Percentiles rank a stretch among this genome's conserved stretches.
Evolutionary conservation across 1,139 yeast species (phyloP).

Genomic region (Geotrichum macrosporum): DNA sequence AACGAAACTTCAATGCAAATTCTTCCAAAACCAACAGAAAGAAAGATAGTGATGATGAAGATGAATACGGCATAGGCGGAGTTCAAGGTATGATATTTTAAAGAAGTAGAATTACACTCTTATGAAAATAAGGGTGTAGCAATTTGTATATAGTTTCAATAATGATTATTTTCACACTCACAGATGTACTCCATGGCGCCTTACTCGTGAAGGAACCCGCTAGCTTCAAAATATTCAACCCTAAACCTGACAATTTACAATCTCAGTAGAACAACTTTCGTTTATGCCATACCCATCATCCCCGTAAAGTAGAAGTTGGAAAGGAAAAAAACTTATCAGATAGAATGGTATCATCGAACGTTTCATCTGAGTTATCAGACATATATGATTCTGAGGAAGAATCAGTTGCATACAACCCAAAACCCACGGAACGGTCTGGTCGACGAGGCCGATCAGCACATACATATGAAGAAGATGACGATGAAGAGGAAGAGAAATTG

Average conservation of each 20-base stretch:
- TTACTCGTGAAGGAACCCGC: too few species aligned
- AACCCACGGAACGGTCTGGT: slow-evolving; percentile 6
- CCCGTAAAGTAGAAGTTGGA: too few species aligned
- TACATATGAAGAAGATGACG: slow-evolving; percentile 15
- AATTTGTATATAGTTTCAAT: too few species aligned
- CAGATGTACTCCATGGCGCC: too few species aligned
- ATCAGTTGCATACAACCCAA: not conserved
- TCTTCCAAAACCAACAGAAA: not conserved
- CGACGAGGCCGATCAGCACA: slow-evolving; percentile 4
- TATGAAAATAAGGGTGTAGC: too few species aligned
- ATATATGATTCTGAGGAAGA: slow-evolving; percentile 19
- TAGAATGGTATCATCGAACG: slow-evolving; percentile 23
- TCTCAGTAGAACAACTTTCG: too few species aligned
- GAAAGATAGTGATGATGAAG: slow-evolving; percentile 3
- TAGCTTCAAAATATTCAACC: too few species aligned
- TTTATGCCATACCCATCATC: too few species aligned
- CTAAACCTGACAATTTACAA: too few species aligned
- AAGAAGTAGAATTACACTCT: not conserved
- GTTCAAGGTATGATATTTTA: slow-evolving; percentile 17
- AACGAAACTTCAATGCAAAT: not conserved
- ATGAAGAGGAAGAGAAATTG: slow-evolving; percentile 12
- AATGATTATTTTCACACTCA: too few species aligned
- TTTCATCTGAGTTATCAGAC: slow-evolving; percentile 29
- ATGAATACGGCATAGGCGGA: slow-evolving; percentile 1
- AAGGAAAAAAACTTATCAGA: too few species aligned